Evolutionary conservation across 2,329 filamentous ascomycete genomes (phyloP).

Genomic region (Aspergillus neoniger): DNA sequence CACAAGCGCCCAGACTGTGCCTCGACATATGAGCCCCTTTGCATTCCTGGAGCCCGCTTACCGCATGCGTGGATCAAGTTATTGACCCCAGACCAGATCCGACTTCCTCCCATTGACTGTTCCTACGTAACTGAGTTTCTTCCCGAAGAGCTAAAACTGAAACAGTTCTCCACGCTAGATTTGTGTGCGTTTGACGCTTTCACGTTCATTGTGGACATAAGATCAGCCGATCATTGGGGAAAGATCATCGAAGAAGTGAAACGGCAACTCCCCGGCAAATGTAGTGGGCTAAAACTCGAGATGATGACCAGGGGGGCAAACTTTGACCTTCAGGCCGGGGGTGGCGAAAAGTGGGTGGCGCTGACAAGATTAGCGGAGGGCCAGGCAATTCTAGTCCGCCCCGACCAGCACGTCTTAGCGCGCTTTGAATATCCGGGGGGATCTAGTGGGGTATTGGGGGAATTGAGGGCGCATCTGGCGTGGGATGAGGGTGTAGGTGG

Average conservation of each 20-base stretch:
- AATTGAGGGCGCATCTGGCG: slow-evolving; percentile 5
- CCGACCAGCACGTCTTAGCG: slow-evolving; percentile 43
- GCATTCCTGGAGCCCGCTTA: slow-evolving; percentile 41
- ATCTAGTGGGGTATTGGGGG: neutral
- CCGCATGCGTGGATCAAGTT: slow-evolving; percentile 45
- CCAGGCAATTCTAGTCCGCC: slow-evolving; percentile 37
- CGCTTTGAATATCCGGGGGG: slow-evolving; percentile 8
- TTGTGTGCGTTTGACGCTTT: slow-evolving; percentile 36
- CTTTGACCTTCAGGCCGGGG: slow-evolving; percentile 25
- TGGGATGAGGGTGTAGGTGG: neutral
- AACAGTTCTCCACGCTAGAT: slow-evolving; percentile 41
- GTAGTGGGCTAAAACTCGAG: slow-evolving; percentile 6
- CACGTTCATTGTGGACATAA: slow-evolving; percentile 29
- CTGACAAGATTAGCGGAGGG: slow-evolving; percentile 25
- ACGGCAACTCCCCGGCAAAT: neutral
- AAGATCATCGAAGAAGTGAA: neutral
- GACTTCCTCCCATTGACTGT: slow-evolving; percentile 31
- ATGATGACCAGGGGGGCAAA: slow-evolving; percentile 19
- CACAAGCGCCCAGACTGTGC: slow-evolving; percentile 36
- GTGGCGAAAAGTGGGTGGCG: slow-evolving; percentile 24
- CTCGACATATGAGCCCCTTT: slow-evolving; percentile 42
- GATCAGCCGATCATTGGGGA: slow-evolving; percentile 3
- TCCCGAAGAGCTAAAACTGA: slow-evolving; percentile 23
- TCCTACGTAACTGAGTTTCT: slow-evolving; percentile 40
- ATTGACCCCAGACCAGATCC: neutral